Base-by-base conservation (phyloP, 2,329 filamentous ascomycete genomes). In the Arthrobotrys entomopaga region DNA sequence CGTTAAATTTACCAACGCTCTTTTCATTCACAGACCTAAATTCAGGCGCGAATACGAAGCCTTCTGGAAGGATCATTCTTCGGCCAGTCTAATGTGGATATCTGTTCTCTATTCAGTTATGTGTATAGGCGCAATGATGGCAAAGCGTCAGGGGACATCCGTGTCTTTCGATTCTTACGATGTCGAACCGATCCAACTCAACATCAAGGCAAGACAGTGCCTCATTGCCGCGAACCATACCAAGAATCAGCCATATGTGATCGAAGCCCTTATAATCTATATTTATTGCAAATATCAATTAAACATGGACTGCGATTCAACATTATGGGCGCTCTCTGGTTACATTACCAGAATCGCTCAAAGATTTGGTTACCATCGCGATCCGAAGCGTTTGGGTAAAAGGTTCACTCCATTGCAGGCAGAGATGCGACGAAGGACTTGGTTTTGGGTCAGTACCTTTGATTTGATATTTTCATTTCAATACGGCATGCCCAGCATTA, bases 341-440 rank as follows among this genome's bases (percentile, higher is more conserved):
- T 80, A 85, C 16, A 82, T 82, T 3, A 82, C 83, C 1, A 82
- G 85, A 4, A 81, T 86, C 20, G 85, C 85, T 3, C 85, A 86
- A 78, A 82, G 83, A 5, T 82, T 84, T 79, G 85, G 85, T 13
- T 86, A 86, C 66, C 84, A 86, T 69, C 83, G 85, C 7, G 84
- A 86, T 50, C 46, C 63, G 16, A 74, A 56, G 15, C 50, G 63
- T n/a, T 16, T 59, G 2, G 50, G 56, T 26, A 64, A 50, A 65
- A 60, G 3, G 19, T 57, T 86, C 34, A 83, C 82, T 1, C 82
- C 84, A 0, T 86, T 86, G 64, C 83, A 85, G 57, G 83, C 81
- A 19, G 85, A 86, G 79, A 84, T 86, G 81, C 82, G 85, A 16
- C 82, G 85, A 3, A 81, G 85, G 16, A 80, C 81, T 1, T 86